These are phyloP conservation scores for Epichloe sp. DNA, from an alignment of 2,329 filamentous ascomycete species.

Conservation along the genomic window DNA sequence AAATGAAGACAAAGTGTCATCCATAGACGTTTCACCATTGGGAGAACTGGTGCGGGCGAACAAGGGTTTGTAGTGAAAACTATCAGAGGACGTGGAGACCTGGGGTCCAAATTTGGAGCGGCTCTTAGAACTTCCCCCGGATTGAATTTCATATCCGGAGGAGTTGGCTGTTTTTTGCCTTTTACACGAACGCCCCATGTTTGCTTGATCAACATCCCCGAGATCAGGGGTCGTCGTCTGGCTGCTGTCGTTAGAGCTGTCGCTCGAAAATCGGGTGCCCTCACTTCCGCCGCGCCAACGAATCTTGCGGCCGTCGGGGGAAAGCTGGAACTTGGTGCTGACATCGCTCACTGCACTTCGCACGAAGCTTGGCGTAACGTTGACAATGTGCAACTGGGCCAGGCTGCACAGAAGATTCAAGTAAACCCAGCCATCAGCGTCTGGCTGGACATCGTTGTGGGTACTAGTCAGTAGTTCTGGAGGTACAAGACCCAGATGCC, in stretches of 20 bases:
- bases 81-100: constrained; percentile 26
- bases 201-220: constrained; percentile 33
- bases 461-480: constrained; percentile 35
- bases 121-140: constrained; percentile 23
- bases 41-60: constrained; percentile 39
- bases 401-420: constrained; percentile 68
- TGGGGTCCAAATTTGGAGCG: constrained; percentile 27
- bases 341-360: constrained; percentile 56
- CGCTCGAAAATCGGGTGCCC: constrained; percentile 52
- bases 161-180: constrained; percentile 29
- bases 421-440: constrained; percentile 68
- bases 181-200: constrained; percentile 29
- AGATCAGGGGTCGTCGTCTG: constrained; percentile 33
- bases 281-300: constrained; percentile 62
- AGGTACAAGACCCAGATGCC: constrained; percentile 55
- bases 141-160: constrained; percentile 20
- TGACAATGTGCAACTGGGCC: constrained; percentile 75
- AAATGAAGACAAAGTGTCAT: constrained; percentile 37
- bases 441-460: constrained; percentile 38
- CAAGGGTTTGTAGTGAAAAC: constrained; percentile 52
- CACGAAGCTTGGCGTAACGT: constrained; percentile 67
- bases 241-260: constrained; percentile 40
- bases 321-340: constrained; percentile 66
- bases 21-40: constrained; percentile 32
- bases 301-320: constrained; percentile 64